Base-by-base conservation (phyloP, 1,139 yeast genomes). In the Scheffersomyces insectosa region DNA sequence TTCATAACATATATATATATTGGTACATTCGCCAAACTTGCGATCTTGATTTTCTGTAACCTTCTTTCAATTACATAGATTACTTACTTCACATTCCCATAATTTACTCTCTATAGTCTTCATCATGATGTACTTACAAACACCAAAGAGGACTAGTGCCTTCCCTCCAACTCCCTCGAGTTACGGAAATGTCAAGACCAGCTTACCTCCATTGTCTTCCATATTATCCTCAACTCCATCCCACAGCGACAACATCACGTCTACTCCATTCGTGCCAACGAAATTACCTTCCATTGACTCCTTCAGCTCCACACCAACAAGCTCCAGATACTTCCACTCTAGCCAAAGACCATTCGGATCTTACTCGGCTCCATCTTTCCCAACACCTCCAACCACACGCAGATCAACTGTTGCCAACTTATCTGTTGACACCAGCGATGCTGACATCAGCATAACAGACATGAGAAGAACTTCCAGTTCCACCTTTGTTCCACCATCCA, bases 201-300 rank as follows among this genome's bases (percentile, higher is more conserved):
- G 60, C 48, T 68, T 73, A 46, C 79, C 78, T 20, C 79, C 79
- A 14, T 67, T 73, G 54, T 66, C 74, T 30, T 57, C 75, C 23
- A 56, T 70, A 23, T 60, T 73, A 38, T 52, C 60, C 36, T 31
- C 34, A n/a, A 31, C 34, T 31, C 34, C 34, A 14, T 31, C 34
- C 16, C 15, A 20, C 38, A 36, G 13, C 25, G 27, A 40, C 46
- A 3, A 33, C 32, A 31, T 31, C 10, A 31, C 34, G 15, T 42
- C 46, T 37, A 43, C 50, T 5, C 45, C 47, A 6, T 47, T 14
- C 29, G 38, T 37, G 43, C 34, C 42, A 28, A 37, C 43, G 16
- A 47, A 47, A 42, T 42, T 47, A 32, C 50, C 52, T 5, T 40
- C 47, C 12, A 44, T 46, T 14, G 14, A 12, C 32, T 15, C 36